These are phyloP conservation scores for Psophocarpus tetragonolobus DNA, from an alignment of 306 rosid genomes.

Conservation along the genomic window DNA sequence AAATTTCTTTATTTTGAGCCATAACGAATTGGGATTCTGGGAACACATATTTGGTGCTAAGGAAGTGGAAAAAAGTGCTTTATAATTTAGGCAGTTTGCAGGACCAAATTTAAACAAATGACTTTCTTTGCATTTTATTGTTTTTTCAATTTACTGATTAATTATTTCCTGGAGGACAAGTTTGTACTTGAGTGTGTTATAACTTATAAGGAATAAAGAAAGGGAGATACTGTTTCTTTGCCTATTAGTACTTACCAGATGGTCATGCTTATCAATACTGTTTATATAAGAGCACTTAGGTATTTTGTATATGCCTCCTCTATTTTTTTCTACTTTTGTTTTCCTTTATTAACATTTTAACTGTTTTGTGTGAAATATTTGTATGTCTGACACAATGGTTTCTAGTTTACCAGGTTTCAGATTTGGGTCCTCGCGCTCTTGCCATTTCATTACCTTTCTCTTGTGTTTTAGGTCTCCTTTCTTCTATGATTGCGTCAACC, in stretches of 20 bases:
- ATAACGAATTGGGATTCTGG: background rate
- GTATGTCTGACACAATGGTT: slow-evolving; percentile 30
- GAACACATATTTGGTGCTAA: background rate
- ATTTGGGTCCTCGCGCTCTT: slow-evolving; percentile 85
- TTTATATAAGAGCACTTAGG: background rate
- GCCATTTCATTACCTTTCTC: slow-evolving; percentile 85
- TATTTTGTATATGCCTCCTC: background rate
- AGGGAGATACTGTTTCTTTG: background rate
- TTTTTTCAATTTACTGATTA: background rate
- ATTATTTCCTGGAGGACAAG: background rate
- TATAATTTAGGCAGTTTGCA: background rate
- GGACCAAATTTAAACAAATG: slow-evolving; percentile 11
- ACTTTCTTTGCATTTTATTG: background rate
- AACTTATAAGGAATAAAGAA: background rate
- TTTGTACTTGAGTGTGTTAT: background rate
- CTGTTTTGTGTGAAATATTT: slow-evolving; percentile 13
- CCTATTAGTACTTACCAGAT: slow-evolving; percentile 3
- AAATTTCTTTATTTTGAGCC: background rate
- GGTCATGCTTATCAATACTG: background rate
- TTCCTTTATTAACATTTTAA: background rate
- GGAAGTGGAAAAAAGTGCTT: background rate
- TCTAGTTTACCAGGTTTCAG: slow-evolving; percentile 67
- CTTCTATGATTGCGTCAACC: slow-evolving; percentile 78
- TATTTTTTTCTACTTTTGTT: background rate
- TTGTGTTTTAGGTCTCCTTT: slow-evolving; percentile 67